Conservation (phyloP, 176 grass and related monocot species). For the Pharus latifolius region DNA sequence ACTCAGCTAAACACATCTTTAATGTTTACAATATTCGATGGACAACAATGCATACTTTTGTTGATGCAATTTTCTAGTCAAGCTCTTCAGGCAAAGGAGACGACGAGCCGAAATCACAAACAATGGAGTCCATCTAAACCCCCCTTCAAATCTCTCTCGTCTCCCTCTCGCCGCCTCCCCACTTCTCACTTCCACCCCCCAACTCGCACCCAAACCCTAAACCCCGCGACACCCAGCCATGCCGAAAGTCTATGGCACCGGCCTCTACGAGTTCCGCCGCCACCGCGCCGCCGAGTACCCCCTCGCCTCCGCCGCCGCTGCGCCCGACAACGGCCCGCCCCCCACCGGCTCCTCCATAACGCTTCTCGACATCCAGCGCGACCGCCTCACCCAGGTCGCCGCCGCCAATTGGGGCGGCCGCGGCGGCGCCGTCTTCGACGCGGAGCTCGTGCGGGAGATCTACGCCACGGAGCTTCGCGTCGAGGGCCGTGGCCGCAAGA, state of each 20-base stretch:
- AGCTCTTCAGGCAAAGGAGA: too few relatives aligned
- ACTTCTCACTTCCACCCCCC: not conserved
- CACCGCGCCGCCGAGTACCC: slow-evolving; percentile 87
- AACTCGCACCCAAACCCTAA: not conserved
- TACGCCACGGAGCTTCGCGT: slow-evolving; percentile 62
- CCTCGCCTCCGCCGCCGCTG: not conserved
- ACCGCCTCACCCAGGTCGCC: slow-evolving; percentile 72
- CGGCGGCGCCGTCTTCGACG: slow-evolving; percentile 36
- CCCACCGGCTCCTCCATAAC: slow-evolving; percentile 44
- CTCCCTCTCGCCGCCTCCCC: not conserved
- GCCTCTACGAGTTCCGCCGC: slow-evolving; percentile 87
- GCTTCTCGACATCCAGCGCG: slow-evolving; percentile 84
- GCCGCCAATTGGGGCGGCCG: slow-evolving; percentile 54
- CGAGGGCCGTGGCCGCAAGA: slow-evolving; percentile 52
- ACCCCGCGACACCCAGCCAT: slow-evolving; percentile 20
- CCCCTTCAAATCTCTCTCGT: not conserved
- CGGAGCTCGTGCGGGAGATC: slow-evolving; percentile 75
- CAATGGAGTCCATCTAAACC: slow-evolving; percentile 20
- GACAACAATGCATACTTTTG: too few relatives aligned
- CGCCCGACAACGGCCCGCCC: slow-evolving; percentile 27
- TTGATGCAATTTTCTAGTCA: too few relatives aligned
- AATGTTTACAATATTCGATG: too few relatives aligned
- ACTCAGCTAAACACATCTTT: too few relatives aligned
- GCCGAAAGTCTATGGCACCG: slow-evolving; percentile 93
- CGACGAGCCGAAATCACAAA: too few relatives aligned